Evolutionary conservation across 257 asterid genomes (phyloP), one percentile per base, ranked within the genome.

Genomic region (Capsicum pubescens): DNA sequence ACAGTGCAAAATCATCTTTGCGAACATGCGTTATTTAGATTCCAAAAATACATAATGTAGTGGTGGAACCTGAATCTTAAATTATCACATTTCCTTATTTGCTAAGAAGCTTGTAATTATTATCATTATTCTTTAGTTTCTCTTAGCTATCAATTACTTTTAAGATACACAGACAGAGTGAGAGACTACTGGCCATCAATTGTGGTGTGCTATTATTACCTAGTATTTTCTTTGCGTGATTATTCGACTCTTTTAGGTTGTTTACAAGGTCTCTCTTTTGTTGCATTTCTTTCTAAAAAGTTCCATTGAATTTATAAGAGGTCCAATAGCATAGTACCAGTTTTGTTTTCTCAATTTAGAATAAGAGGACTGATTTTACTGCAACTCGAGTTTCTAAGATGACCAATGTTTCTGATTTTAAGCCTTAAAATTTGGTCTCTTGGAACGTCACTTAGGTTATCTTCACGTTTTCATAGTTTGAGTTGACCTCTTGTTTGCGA

Each of bases 221-320:
- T 70, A 70, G 35, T 16, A 70, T n/a, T 70, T 69, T 44, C 57
- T 17, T n/a, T 70, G 78, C 55, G 0, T 70, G 56, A 17, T 70
- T 42, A 70, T 44, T 70, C n/a, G 8, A 70, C 17, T 39, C 78
- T 44, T 58, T 9, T 9, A 42, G 32, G 35, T 17, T 44, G 57
- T 44, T 70, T 5, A n/a, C 79, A 16, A 70, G 26, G 14, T 70
- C 79, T 70, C 79, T 70, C 79, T n/a, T 56, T 16, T 69, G 57
- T 70, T 44, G 79, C 56, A 44, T 70, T 70, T 70, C 79, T 35
- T 70, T 12, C 79, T 17, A 17, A 44, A 44, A 69, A 14, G 15
- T 69, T 3, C 54, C 8, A 1, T 69, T 15, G 32, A 42, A 39
- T 69, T 69, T 35, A 66, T 56, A n/a, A 16, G 66, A 42, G 8